Percentiles rank a stretch among this genome's conserved stretches.
These are phyloP conservation scores for Cutaneotrichosporon sp. DNA, from an alignment of 1,284 basidiomycete species.

Conservation along the genomic window DNA sequence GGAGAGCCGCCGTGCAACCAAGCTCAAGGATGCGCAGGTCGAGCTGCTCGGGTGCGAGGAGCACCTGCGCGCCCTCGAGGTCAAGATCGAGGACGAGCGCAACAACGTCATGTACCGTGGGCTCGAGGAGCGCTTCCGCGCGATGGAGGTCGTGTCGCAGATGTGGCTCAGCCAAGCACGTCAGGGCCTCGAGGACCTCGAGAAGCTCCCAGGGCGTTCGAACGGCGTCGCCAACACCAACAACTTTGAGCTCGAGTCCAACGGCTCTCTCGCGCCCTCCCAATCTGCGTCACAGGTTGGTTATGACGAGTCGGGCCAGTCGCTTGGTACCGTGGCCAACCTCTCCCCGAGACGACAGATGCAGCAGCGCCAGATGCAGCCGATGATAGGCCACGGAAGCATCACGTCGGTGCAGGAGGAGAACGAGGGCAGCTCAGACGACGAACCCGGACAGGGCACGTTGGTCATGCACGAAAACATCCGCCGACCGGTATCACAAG, in stretches of 20 bases:
- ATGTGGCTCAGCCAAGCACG: conserved; percentile 53
- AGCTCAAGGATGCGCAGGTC: conserved; percentile 52
- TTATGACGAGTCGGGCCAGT: conserved; percentile 34
- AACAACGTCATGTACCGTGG: conserved; percentile 53
- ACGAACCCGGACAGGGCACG: conserved; percentile 33
- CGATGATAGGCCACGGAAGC: conserved; percentile 32
- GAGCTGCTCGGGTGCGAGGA: conserved; percentile 54
- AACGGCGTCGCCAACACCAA: conserved; percentile 33
- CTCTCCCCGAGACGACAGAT: conserved; percentile 4
- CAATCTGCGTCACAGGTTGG: conserved; percentile 53
- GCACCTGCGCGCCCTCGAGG: conserved; percentile 49
- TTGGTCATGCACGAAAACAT: conserved; percentile 49
- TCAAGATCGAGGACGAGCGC: conserved; percentile 50
- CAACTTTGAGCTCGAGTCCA: conserved; percentile 53
- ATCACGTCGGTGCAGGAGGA: conserved; percentile 50
- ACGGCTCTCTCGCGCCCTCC: conserved; percentile 53
- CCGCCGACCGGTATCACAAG: not conserved
- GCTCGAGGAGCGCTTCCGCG: conserved; percentile 50
- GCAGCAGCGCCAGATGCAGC: conserved; percentile 12
- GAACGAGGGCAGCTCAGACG: conserved; percentile 46
- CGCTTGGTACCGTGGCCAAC: not conserved
- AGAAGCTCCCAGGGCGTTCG: conserved; percentile 29
- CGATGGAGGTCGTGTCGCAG: conserved; percentile 52
- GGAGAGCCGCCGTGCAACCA: conserved; percentile 46
- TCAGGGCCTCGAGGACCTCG: conserved; percentile 48